phyloP scores from a whole-genome alignment of 495 filamentous ascomycete genomes.

The Trichoderma erinaceum region DNA sequence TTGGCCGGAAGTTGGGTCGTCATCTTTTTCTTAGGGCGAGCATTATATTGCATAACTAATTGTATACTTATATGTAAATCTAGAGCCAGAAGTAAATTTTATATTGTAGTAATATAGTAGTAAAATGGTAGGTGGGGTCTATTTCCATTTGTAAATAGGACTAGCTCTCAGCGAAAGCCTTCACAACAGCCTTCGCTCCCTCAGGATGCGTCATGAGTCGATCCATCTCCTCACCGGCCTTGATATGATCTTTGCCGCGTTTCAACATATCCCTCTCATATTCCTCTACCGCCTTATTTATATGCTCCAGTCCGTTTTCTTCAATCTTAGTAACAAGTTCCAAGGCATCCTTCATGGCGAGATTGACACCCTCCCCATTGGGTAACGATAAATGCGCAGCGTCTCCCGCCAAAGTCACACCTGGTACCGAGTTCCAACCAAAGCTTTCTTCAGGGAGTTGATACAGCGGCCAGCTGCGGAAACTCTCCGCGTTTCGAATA shows the following conservation, averaged over 20 bases:
- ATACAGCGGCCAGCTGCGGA: conserved; percentile 35
- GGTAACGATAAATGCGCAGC: conserved; percentile 59
- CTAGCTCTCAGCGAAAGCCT: no score
- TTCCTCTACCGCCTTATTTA: no score
- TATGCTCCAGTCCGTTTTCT: no score
- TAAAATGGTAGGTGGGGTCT: background rate
- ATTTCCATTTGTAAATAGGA: no score
- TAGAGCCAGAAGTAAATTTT: background rate
- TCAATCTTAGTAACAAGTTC: conserved; percentile 28
- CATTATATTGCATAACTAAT: background rate
- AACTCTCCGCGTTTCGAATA: background rate
- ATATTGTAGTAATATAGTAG: background rate
- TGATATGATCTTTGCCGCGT: no score
- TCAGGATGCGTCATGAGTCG: no score
- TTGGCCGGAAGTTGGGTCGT: background rate
- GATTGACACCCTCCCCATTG: conserved; percentile 54
- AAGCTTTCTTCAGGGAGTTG: conserved; percentile 45
- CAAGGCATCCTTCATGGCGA: conserved; percentile 52
- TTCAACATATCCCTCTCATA: no score
- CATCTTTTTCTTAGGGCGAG: background rate
- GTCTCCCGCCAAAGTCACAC: conserved; percentile 53
- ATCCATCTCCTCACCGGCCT: no score
- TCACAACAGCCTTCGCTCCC: no score
- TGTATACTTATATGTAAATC: background rate
- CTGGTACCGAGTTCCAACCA: conserved; percentile 38